phyloP scores from a whole-genome alignment of 176 grass and related monocot species.

The Poa pratensis region DNA sequence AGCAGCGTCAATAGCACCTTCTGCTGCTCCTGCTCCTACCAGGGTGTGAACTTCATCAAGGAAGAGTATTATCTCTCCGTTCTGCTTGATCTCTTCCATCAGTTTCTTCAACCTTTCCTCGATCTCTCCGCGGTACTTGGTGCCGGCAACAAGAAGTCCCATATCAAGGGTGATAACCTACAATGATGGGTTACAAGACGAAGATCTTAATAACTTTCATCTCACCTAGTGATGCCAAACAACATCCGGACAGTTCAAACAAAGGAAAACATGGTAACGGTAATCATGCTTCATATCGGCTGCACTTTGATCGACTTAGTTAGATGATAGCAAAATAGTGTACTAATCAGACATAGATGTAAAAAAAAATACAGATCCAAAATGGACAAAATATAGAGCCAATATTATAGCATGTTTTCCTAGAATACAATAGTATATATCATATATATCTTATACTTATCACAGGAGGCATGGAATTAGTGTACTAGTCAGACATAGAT shows the following conservation, averaged over 20 bases:
- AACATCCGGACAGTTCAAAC: neutral
- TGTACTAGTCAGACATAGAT: neutral
- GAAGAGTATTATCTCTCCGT: slow-evolving; percentile 87
- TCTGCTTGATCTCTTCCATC: slow-evolving; percentile 99
- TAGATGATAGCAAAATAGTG: neutral
- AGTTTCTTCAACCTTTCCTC: slow-evolving; percentile 96
- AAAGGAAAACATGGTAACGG: neutral
- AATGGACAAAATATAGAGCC: neutral
- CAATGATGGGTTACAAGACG: neutral
- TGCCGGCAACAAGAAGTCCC: slow-evolving; percentile 94
- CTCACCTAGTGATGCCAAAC: neutral
- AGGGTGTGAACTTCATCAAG: slow-evolving; percentile 98
- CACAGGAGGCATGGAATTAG: neutral
- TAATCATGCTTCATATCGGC: neutral
- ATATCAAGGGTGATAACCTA: slow-evolving; percentile 97
- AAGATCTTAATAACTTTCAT: neutral
- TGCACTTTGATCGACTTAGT: neutral
- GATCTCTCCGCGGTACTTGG: slow-evolving; percentile 95
- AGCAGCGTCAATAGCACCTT: slow-evolving; percentile 95
- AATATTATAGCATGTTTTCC: neutral
- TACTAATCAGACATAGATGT: neutral
- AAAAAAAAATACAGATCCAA: neutral
- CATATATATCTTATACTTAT: neutral
- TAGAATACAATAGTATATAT: neutral
- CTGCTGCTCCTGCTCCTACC: slow-evolving; percentile 92